Evolutionary conservation across 2,329 filamentous ascomycete genomes (phyloP).

Genomic region (Macrophomina tecta): DNA sequence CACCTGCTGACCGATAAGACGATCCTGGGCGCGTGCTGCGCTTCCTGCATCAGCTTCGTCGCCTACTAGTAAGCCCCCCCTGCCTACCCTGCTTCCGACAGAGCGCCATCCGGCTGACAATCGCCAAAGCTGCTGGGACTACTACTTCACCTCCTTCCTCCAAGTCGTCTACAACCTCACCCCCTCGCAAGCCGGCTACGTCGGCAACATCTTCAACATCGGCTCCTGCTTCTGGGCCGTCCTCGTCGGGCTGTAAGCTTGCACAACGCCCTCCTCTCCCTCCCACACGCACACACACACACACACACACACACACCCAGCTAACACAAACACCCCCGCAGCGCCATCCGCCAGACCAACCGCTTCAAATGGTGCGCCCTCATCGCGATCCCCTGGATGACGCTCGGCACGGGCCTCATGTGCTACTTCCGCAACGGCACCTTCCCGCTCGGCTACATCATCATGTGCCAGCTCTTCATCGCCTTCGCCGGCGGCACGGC

Average conservation of each 20-base stretch:
- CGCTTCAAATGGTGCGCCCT: slow-evolving; percentile 32
- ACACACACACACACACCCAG: no score
- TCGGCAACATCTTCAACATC: slow-evolving; percentile 38
- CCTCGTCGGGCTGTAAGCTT: slow-evolving; percentile 31
- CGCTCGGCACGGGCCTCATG: slow-evolving; percentile 41
- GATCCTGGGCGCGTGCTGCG: slow-evolving; percentile 58
- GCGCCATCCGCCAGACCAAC: slow-evolving; percentile 28
- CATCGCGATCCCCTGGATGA: slow-evolving; percentile 34
- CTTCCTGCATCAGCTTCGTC: slow-evolving; percentile 47
- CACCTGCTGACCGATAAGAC: slow-evolving; percentile 57
- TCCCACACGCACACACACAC: not conserved
- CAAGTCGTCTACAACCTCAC: slow-evolving; percentile 38
- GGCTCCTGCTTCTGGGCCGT: slow-evolving; percentile 37
- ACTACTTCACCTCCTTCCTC: slow-evolving; percentile 43
- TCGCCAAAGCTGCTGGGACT: slow-evolving; percentile 42
- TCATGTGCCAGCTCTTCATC: slow-evolving; percentile 43
- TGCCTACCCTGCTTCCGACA: not conserved
- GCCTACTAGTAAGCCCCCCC: slow-evolving; percentile 32
- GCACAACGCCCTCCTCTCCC: not conserved
- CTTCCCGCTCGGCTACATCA: slow-evolving; percentile 38
- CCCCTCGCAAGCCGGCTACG: slow-evolving; percentile 35
- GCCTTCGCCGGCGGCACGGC: slow-evolving; percentile 41
- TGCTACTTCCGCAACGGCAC: slow-evolving; percentile 40
- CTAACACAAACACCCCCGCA: not conserved
- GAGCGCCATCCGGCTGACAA: no score